Conservation (phyloP, 2,329 filamentous ascomycete species). For the Drechslera avenae region DNA sequence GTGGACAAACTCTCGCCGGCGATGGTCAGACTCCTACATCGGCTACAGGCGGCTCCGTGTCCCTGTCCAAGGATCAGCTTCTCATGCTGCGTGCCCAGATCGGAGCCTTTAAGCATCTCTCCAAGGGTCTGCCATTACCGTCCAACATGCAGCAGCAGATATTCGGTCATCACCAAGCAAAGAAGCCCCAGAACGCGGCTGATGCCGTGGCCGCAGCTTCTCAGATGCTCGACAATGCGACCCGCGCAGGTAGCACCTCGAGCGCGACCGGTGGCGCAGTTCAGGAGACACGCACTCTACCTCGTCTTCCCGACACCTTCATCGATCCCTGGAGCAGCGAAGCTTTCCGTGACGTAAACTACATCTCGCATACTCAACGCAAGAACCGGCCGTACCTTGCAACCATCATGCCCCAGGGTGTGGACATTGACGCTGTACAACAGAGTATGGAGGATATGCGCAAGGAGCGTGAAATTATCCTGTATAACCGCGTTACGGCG, state of each 20-base stretch:
- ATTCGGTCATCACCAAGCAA: slow-evolving; percentile 71
- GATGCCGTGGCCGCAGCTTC: slow-evolving; percentile 51
- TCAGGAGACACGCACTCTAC: slow-evolving; percentile 33
- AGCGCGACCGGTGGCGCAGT: slow-evolving; percentile 50
- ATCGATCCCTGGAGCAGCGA: slow-evolving; percentile 44
- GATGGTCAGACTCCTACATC: slow-evolving; percentile 49
- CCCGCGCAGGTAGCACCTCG: slow-evolving; percentile 45
- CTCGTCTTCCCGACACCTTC: slow-evolving; percentile 61
- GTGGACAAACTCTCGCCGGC: slow-evolving; percentile 38
- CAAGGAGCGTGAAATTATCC: slow-evolving; percentile 82
- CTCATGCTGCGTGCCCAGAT: slow-evolving; percentile 83
- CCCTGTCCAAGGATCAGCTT: slow-evolving; percentile 69
- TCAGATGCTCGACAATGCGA: slow-evolving; percentile 60
- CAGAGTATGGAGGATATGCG: slow-evolving; percentile 61
- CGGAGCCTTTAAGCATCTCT: slow-evolving; percentile 84
- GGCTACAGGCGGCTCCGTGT: slow-evolving; percentile 27
- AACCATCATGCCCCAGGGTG: slow-evolving; percentile 83
- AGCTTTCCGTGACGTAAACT: slow-evolving; percentile 68
- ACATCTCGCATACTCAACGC: slow-evolving; percentile 77
- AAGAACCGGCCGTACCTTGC: slow-evolving; percentile 81
- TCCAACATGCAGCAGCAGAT: slow-evolving; percentile 79
- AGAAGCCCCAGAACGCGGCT: slow-evolving; percentile 51
- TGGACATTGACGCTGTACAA: slow-evolving; percentile 73
- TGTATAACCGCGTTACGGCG: slow-evolving; percentile 88
- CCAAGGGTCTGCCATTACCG: slow-evolving; percentile 84